Evolutionary conservation across 331 rosid genomes (phyloP).

Genomic region (Malus hybrid): DNA sequence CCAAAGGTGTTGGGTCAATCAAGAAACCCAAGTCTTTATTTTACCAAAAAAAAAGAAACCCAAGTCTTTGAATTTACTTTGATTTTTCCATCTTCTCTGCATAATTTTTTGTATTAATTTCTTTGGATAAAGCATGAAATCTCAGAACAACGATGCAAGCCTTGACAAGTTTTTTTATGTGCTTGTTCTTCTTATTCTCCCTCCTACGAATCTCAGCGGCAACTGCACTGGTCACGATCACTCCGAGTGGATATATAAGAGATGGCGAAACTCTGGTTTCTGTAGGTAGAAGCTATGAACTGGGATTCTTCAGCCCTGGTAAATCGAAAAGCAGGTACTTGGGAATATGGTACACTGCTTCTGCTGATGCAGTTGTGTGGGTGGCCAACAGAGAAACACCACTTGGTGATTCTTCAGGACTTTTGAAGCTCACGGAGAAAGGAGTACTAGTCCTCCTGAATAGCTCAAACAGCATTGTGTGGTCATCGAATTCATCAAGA

Average conservation of each 20-base stretch:
- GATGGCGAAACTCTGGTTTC: conserved; percentile 41
- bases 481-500: conserved; percentile 33
- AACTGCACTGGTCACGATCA: conserved; percentile 15
- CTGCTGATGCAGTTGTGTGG: conserved; percentile 43
- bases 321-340: conserved; percentile 32
- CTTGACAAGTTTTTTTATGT: neutral
- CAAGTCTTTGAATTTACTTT: no score
- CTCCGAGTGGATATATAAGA: conserved; percentile 22
- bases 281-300: conserved; percentile 23
- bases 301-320: conserved; percentile 55
- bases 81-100: neutral
- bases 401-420: conserved; percentile 31
- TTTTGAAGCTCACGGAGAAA: conserved; percentile 26
- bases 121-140: neutral
- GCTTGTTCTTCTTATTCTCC: neutral
- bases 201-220: conserved; percentile 2
- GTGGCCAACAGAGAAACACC: conserved; percentile 51
- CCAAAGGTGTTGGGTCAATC: no score
- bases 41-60: no score
- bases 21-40: no score
- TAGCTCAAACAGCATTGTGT: conserved; percentile 19
- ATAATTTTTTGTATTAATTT: neutral
- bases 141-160: neutral
- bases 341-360: conserved; percentile 52
- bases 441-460: conserved; percentile 31